These are phyloP conservation scores for Amphicarpaea edgeworthii DNA, from an alignment of 306 rosid species.

Conservation along the genomic window DNA sequence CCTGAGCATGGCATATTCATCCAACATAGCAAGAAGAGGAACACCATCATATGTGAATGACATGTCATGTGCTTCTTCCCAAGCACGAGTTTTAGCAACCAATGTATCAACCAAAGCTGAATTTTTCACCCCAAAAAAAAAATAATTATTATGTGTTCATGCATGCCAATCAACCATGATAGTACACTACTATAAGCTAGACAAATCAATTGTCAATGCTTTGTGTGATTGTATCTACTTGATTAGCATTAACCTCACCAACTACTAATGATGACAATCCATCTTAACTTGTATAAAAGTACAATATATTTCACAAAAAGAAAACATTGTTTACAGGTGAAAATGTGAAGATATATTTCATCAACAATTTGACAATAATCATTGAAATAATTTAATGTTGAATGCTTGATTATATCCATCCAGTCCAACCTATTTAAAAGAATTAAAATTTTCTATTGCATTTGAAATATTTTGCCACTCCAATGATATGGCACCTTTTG, in stretches of 20 bases:
- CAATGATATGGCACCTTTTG: background rate
- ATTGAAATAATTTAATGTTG: background rate
- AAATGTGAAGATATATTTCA: constrained; percentile 17
- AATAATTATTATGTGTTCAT: background rate
- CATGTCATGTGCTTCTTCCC: constrained; percentile 85
- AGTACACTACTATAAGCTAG: background rate
- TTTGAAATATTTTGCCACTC: background rate
- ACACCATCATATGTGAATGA: constrained; percentile 86
- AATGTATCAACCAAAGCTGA: constrained; percentile 87
- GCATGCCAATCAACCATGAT: constrained; percentile 35
- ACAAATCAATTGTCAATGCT: constrained; percentile 23
- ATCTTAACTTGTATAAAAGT: constrained; percentile 14
- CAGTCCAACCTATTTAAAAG: background rate
- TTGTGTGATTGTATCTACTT: background rate
- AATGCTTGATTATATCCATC: background rate
- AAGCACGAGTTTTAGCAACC: constrained; percentile 83
- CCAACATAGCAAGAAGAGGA: constrained; percentile 96
- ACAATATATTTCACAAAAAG: constrained; percentile 7
- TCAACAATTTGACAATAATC: background rate
- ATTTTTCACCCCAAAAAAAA: constrained; percentile 39
- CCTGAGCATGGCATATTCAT: constrained; percentile 92
- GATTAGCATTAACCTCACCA: constrained; percentile 12
- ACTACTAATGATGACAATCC: constrained; percentile 14
- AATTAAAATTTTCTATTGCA: background rate
- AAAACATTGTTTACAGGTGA: background rate